Conservation (phyloP, 78 protist species). For the Guillardia theta region DNA sequence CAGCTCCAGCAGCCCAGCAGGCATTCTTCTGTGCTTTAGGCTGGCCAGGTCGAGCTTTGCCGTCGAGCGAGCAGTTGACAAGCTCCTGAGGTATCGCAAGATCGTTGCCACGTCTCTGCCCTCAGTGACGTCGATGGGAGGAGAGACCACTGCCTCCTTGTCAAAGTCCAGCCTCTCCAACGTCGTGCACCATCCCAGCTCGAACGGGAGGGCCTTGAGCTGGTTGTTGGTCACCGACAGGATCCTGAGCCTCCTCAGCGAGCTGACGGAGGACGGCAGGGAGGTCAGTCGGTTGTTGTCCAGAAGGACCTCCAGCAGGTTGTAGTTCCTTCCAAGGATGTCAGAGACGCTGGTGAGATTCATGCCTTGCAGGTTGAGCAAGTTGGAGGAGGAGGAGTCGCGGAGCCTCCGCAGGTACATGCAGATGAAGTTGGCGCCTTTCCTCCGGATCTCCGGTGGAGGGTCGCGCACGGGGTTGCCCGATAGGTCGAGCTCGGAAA, state of each 20-base stretch:
- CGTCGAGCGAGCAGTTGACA: too few relatives aligned
- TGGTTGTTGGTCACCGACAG: background rate
- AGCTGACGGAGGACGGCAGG: background rate
- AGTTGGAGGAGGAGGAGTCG: background rate
- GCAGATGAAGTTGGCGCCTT: background rate
- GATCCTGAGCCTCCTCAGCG: background rate
- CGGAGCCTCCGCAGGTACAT: background rate
- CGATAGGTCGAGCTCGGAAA: background rate
- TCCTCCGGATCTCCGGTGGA: background rate
- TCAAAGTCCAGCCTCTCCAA: background rate
- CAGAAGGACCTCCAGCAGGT: background rate
- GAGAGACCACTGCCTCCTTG: background rate
- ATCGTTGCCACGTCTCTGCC: background rate
- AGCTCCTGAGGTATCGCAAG: background rate
- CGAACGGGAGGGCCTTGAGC: background rate
- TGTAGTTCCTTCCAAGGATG: background rate
- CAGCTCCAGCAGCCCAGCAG: background rate
- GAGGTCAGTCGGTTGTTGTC: background rate
- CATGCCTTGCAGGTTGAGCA: background rate
- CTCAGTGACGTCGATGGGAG: too few relatives aligned
- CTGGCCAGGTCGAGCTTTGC: background rate
- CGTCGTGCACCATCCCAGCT: background rate
- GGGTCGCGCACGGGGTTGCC: background rate
- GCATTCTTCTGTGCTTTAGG: background rate
- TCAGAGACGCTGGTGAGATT: background rate